These are phyloP conservation scores for Paramecium sonneborni DNA, from an alignment of 73 alveolate species.

Conservation along the genomic window DNA sequence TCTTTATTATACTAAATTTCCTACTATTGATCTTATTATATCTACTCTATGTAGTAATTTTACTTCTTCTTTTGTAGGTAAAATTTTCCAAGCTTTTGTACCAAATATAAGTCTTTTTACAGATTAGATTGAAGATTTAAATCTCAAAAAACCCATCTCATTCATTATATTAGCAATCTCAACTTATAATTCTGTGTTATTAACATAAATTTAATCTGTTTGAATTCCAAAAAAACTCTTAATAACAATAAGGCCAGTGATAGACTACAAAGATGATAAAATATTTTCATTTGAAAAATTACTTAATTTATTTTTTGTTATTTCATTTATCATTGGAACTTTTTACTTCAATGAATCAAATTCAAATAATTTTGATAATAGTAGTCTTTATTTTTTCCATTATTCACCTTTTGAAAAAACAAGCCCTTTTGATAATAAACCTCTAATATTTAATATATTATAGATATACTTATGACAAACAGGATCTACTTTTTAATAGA, in stretches of 20 bases:
- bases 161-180: not conserved
- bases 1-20: not conserved
- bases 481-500: not conserved
- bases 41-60: not conserved
- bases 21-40: not conserved
- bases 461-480: not conserved
- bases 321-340: conserved; percentile 57
- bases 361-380: conserved; percentile 39
- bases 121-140: not conserved
- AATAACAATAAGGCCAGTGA: not conserved
- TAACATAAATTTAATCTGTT: not conserved
- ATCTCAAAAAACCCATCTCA: not conserved
- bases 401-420: conserved; percentile 18
- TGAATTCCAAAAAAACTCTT: not conserved
- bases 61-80: not conserved
- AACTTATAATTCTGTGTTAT: not conserved
- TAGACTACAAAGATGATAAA: not conserved
- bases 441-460: not conserved
- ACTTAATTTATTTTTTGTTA: not conserved
- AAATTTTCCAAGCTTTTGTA: conserved; percentile 18
- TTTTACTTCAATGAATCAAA: conserved; percentile 31
- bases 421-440: not conserved
- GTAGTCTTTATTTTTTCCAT: conserved; percentile 57
- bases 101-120: not conserved
- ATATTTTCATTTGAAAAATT: not conserved